Conservation (phyloP, 202 grass and related monocot genomes). For the Saccharum hybrid region DNA sequence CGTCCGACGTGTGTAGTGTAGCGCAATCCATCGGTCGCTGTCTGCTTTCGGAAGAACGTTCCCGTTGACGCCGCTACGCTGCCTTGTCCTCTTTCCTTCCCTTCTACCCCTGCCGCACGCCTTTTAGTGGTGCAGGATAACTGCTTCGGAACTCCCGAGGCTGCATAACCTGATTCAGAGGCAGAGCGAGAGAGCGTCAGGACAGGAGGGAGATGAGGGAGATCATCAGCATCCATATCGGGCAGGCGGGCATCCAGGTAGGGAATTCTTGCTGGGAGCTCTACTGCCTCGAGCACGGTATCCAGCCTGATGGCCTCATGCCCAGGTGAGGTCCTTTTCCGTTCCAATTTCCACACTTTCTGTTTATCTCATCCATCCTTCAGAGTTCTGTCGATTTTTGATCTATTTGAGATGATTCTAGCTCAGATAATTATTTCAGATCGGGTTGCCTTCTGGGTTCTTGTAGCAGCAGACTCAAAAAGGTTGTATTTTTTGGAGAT, state of each 20-base stretch:
- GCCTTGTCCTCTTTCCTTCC: conserved; percentile 5
- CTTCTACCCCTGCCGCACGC: not conserved
- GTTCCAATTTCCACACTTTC: not conserved
- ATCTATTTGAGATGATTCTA: not conserved
- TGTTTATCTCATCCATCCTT: not conserved
- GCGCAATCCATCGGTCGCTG: conserved; percentile 41
- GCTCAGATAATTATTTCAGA: not conserved
- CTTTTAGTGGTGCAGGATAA: not conserved
- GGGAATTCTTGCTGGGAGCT: conserved; percentile 93
- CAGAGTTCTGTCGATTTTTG: not conserved
- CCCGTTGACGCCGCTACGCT: conserved; percentile 37
- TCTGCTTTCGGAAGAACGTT: conserved; percentile 5
- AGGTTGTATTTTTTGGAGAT: not conserved
- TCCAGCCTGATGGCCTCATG: conserved; percentile 81
- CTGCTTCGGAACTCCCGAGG: conserved; percentile 15
- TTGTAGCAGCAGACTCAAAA: not conserved
- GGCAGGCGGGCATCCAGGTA: conserved; percentile 89
- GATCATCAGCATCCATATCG: conserved; percentile 83
- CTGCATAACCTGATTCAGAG: not conserved
- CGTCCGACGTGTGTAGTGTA: conserved; percentile 35
- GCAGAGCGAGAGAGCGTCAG: not conserved
- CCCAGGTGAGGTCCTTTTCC: conserved; percentile 60
- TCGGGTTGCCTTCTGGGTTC: not conserved
- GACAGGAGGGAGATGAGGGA: conserved; percentile 60
- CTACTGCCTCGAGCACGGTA: conserved; percentile 88